Conservation (phyloP, 2,329 filamentous ascomycete genomes). For the Pseudocercospora macadamiae region DNA sequence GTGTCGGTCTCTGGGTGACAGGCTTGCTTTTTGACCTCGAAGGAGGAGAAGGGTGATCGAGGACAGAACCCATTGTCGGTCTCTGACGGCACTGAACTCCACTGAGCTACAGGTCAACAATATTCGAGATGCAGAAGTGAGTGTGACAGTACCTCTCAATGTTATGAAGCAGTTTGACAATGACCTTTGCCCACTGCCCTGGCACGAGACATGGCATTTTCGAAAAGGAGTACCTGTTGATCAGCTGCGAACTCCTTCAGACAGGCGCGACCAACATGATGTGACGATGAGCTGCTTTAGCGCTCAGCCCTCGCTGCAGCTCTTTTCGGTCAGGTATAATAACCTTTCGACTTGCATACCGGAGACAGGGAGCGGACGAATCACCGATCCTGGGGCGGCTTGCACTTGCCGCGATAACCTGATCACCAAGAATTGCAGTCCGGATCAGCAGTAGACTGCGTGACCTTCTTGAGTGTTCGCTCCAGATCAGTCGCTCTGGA, state of each 20-base stretch:
- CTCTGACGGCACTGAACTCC: too few relatives aligned
- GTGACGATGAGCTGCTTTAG: constrained; percentile 7
- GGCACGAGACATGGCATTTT: not conserved
- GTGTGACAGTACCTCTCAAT: too few relatives aligned
- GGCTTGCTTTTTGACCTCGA: not conserved
- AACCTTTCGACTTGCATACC: constrained; percentile 6
- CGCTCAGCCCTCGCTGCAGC: constrained; percentile 3
- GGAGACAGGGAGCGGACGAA: not conserved
- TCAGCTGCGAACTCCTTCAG: constrained; percentile 3
- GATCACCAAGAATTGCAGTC: not conserved
- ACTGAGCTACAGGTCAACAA: too few relatives aligned
- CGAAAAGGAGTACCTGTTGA: constrained; percentile 1
- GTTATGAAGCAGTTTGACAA: too few relatives aligned
- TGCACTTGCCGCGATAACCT: constrained; percentile 2
- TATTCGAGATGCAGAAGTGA: too few relatives aligned
- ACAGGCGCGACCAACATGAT: not conserved
- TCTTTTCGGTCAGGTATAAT: not conserved
- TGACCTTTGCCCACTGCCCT: too few relatives aligned
- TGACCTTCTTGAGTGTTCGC: not conserved
- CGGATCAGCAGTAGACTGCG: too few relatives aligned
- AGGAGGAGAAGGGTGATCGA: not conserved
- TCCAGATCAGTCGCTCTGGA: not conserved
- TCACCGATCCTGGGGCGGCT: not conserved
- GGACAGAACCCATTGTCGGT: not conserved
- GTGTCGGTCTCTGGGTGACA: too few relatives aligned